These are phyloP conservation scores for Colletotrichum chrysophilum DNA, from an alignment of 2,329 filamentous ascomycete genomes.

Conservation along the genomic window DNA sequence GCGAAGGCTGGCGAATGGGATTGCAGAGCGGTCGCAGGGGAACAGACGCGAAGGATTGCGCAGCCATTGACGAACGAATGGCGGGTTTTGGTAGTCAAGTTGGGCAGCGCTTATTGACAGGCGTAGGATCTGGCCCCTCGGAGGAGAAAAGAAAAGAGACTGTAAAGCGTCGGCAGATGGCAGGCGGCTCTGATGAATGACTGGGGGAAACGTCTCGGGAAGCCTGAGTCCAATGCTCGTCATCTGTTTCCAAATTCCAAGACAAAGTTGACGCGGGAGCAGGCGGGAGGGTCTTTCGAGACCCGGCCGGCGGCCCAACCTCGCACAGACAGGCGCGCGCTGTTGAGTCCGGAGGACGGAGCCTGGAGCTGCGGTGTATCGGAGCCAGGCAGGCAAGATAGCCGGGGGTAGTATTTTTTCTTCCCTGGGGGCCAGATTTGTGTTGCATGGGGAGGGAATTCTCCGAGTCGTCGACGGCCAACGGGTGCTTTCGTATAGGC, in stretches of 20 bases:
- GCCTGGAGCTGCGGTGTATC: not conserved
- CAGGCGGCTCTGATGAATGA: not conserved
- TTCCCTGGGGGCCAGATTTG: not conserved
- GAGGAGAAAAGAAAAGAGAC: not conserved
- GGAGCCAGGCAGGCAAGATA: not conserved
- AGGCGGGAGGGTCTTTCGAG: not conserved
- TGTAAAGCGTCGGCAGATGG: not conserved
- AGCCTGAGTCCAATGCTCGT: not conserved
- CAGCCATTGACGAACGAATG: not conserved
- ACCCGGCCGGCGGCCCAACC: conserved; percentile 2
- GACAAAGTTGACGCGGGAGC: not conserved
- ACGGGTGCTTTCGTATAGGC: not conserved
- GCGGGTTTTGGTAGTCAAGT: not conserved
- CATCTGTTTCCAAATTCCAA: not conserved
- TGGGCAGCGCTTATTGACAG: conserved; percentile 2
- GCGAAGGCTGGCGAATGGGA: not conserved
- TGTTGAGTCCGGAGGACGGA: not conserved
- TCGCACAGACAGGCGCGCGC: conserved; percentile 15
- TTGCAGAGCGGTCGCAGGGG: not conserved
- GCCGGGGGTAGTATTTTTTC: not conserved
- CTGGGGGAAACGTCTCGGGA: not conserved
- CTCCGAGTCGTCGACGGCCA: conserved; percentile 11
- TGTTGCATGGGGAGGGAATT: conserved; percentile 2
- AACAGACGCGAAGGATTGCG: conserved; percentile 20
- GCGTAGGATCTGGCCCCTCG: not conserved